Base-by-base conservation (phyloP, 2,329 filamentous ascomycete genomes). In the Dactylellina sp. region DNA sequence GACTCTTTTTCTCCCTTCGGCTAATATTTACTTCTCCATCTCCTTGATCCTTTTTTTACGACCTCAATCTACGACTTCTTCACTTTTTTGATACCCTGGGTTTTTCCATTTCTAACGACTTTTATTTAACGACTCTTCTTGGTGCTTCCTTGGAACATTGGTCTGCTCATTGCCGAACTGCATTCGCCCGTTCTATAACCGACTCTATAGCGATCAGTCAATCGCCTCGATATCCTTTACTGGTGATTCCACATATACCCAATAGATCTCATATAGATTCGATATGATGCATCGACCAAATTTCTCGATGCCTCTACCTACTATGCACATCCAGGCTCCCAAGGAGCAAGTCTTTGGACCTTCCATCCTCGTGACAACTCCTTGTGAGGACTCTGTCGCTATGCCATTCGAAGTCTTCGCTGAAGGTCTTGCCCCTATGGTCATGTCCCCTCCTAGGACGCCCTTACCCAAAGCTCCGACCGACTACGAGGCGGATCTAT, bases 391-490 rank as follows among this genome's bases (percentile, higher is more conserved):
- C 22, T 37, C 42, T 20, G 46, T 74, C 20, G 24, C 44, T 14
- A 53, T 32, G 16, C 25, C 71, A 14, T 75, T 68, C 18, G 62
- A 75, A 37, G n/a, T 22, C 7, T 57, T 66, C 24, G 28, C 46
- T 4, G 47, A 62, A 20, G 71, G 62, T 22, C 61, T 75, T 37
- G 61, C 71, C 39, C 71, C 71, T 5, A 75, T 75, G 71, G 47
- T 76, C 53, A 65, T 77, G 20, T 77, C 76, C 2, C 72, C 77
- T 14, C 77, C 77, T 7, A 71, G 74, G 44, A 79, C 77, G 14
- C 77, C 77, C 20, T 28, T 79, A 11, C 56, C 76, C 6, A 78
- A 77, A 44, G 25, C 75, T 12, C 62, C 28, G 28, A 32, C 71
- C 18, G 71, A 57, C 53, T 76, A 75, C 28, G 66, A 62, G 5